These are phyloP conservation scores for Aspergillus kassunensis DNA, from an alignment of 495 filamentous ascomycete genomes.

Conservation along the genomic window DNA sequence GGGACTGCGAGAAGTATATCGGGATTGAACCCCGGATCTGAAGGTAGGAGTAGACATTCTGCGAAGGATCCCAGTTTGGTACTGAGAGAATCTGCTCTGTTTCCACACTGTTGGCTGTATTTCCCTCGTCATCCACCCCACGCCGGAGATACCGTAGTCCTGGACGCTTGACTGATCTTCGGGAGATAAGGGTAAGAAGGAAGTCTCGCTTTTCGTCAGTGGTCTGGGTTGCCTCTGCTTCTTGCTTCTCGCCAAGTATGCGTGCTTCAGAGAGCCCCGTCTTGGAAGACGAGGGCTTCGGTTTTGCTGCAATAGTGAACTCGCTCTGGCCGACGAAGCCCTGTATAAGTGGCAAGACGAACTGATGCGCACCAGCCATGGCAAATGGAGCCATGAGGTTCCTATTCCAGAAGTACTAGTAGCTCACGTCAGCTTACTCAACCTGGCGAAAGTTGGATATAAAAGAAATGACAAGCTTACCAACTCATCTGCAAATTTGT, in stretches of 20 bases:
- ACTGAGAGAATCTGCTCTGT: slow-evolving; percentile 86
- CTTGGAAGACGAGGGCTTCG: slow-evolving; percentile 15
- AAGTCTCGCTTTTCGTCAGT: slow-evolving; percentile 44
- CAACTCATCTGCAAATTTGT: slow-evolving; percentile 68
- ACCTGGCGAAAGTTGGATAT: not conserved
- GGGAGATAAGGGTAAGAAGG: slow-evolving; percentile 80
- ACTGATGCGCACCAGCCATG: slow-evolving; percentile 52
- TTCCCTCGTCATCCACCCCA: slow-evolving; percentile 81
- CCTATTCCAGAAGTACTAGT: slow-evolving; percentile 85
- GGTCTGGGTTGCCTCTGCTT: slow-evolving; percentile 21
- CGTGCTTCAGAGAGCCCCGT: slow-evolving; percentile 23
- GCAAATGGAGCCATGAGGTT: slow-evolving; percentile 72
- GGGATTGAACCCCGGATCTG: slow-evolving; percentile 88
- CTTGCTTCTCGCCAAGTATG: slow-evolving; percentile 32
- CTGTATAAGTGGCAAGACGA: slow-evolving; percentile 83
- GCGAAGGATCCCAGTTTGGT: slow-evolving; percentile 54
- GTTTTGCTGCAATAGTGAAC: slow-evolving; percentile 60
- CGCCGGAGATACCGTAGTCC: slow-evolving; percentile 89
- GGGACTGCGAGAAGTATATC: slow-evolving; percentile 86
- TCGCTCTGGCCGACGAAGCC: slow-evolving; percentile 88
- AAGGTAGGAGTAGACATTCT: slow-evolving; percentile 73
- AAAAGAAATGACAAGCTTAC: slow-evolving; percentile 34
- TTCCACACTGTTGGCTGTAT: slow-evolving; percentile 87
- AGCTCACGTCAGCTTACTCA: slow-evolving; percentile 13
- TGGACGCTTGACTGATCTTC: slow-evolving; percentile 76